phyloP scores from a whole-genome alignment of 2,329 filamentous ascomycete genomes.

The Hymenoscyphus fraxineus region DNA sequence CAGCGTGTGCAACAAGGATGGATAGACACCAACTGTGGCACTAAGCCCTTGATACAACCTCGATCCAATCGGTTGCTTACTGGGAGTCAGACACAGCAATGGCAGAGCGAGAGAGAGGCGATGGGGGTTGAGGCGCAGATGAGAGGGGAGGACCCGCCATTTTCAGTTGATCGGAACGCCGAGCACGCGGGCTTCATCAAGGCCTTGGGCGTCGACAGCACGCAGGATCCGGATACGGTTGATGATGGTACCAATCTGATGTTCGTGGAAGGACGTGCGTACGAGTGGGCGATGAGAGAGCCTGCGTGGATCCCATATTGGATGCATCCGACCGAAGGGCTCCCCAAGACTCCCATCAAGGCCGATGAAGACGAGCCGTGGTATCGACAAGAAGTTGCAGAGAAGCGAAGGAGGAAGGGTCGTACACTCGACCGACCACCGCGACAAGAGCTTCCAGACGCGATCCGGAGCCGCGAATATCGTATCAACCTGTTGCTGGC shows the following conservation, averaged over 20 bases:
- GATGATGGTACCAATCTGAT: slow-evolving; percentile 24
- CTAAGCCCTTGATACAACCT: slow-evolving; percentile 12
- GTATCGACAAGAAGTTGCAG: slow-evolving; percentile 9
- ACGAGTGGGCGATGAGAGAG: slow-evolving; percentile 23
- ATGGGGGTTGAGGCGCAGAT: slow-evolving; percentile 19
- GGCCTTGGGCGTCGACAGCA: slow-evolving; percentile 19
- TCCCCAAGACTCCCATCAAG: slow-evolving; percentile 19
- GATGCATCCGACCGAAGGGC: slow-evolving; percentile 26
- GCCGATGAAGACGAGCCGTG: slow-evolving; percentile 13
- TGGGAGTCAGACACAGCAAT: slow-evolving; percentile 7
- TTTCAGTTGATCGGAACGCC: slow-evolving; percentile 20
- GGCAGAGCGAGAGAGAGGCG: slow-evolving; percentile 14
- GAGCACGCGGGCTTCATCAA: slow-evolving; percentile 24
- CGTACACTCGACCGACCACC: neutral
- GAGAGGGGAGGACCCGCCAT: slow-evolving; percentile 26
- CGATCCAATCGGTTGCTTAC: slow-evolving; percentile 23
- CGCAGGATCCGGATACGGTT: slow-evolving; percentile 17
- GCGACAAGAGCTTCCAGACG: slow-evolving; percentile 4
- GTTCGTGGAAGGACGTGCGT: slow-evolving; percentile 25
- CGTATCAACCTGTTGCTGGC: neutral
- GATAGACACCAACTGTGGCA: slow-evolving; percentile 8
- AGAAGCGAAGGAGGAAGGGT: neutral
- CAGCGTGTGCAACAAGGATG: slow-evolving; percentile 7
- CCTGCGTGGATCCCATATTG: slow-evolving; percentile 28
- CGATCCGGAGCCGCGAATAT: slow-evolving; percentile 3